Conservation (phyloP, 1,139 yeast species). For the Kurtzmaniella quercitrusa region DNA sequence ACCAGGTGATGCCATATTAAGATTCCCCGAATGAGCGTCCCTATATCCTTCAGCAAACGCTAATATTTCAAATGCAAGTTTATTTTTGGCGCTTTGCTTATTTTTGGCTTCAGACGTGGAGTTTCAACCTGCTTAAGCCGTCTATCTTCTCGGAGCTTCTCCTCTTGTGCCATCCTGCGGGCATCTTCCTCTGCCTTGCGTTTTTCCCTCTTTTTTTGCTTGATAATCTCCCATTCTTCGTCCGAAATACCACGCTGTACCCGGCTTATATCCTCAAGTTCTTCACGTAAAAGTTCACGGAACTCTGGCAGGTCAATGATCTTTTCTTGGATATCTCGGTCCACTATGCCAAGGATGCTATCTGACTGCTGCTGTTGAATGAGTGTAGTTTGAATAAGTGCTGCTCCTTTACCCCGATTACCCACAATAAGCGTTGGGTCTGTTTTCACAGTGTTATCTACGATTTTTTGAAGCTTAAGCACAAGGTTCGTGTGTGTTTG, state of each 20-base stretch:
- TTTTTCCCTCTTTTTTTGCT: slow-evolving; percentile 9
- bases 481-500: slow-evolving; percentile 42
- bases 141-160: slow-evolving; percentile 9
- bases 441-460: slow-evolving; percentile 43
- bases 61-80: slow-evolving; percentile 3
- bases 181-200: slow-evolving; percentile 6
- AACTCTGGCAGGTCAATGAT: slow-evolving; percentile 43
- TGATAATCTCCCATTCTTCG: slow-evolving; percentile 28
- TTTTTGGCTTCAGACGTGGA: slow-evolving; percentile 1
- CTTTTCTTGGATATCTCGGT: slow-evolving; percentile 44
- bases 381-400: slow-evolving; percentile 50
- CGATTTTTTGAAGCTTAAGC: slow-evolving; percentile 38
- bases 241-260: slow-evolving; percentile 35
- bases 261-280: slow-evolving; percentile 34
- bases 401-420: slow-evolving; percentile 51
- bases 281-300: slow-evolving; percentile 27
- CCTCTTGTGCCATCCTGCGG: slow-evolving; percentile 1
- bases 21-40: neutral
- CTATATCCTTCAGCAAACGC: neutral
- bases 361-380: slow-evolving; percentile 13
- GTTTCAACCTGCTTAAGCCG: slow-evolving; percentile 10
- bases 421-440: slow-evolving; percentile 48
- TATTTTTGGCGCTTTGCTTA: slow-evolving; percentile 8
- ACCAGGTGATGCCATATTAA: no score
- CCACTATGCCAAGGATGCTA: slow-evolving; percentile 35